Conservation (phyloP, 345 rosid species). For the Citrus trifoliata region DNA sequence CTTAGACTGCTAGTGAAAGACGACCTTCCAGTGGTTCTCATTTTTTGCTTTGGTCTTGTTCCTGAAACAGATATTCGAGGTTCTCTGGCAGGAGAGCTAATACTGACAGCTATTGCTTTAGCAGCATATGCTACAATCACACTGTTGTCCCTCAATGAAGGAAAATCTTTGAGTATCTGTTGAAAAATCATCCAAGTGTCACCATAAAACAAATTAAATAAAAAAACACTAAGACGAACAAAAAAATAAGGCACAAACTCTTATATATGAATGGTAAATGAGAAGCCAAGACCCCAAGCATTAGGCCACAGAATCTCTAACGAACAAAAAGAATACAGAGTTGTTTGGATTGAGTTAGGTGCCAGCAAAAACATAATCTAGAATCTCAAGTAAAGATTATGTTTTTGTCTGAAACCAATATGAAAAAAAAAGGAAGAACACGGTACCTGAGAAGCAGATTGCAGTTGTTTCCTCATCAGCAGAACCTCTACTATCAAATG, state of each 20-base stretch:
- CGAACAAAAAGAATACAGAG: not conserved
- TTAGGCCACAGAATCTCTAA: constrained; percentile 7
- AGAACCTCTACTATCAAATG: constrained; percentile 91
- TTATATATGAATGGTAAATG: not conserved
- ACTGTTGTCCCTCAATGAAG: constrained; percentile 73
- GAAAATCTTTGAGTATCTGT: constrained; percentile 92
- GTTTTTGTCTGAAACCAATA: too few species aligned
- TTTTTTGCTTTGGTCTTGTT: constrained; percentile 61
- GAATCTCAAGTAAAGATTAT: not conserved
- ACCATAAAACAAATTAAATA: constrained; percentile 10
- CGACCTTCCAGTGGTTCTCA: constrained; percentile 54
- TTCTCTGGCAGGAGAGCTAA: constrained; percentile 70
- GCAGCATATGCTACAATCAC: constrained; percentile 80
- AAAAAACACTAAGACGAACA: not conserved
- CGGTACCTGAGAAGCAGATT: constrained; percentile 83
- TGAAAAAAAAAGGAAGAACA: not conserved
- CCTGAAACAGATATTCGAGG: constrained; percentile 76
- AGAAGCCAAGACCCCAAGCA: constrained; percentile 8
- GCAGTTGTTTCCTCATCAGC: constrained; percentile 93
- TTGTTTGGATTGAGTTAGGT: not conserved
- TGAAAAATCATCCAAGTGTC: constrained; percentile 19
- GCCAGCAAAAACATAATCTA: constrained; percentile 1
- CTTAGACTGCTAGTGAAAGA: constrained; percentile 84
- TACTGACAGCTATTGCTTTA: constrained; percentile 76
- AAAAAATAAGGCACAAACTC: not conserved